Conservation (phyloP, 2,329 filamentous ascomycete genomes). For the Scleromitrula shiraiana region DNA sequence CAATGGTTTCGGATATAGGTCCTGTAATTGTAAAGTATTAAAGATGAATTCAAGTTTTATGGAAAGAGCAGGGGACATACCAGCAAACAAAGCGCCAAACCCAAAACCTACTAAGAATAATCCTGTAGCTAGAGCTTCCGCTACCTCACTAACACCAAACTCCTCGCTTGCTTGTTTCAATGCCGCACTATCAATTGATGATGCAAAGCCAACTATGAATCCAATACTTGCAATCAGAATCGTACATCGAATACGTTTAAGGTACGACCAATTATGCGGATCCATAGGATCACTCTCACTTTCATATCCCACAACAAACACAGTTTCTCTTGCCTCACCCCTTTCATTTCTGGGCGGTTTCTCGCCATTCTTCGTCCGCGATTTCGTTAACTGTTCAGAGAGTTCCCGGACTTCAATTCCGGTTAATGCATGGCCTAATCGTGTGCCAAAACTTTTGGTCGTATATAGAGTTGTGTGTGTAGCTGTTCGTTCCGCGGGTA, state of each 20-base stretch:
- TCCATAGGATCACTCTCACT: background rate
- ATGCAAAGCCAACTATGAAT: constrained; percentile 42
- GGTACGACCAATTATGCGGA: background rate
- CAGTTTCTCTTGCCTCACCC: background rate
- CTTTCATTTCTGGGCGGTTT: no score
- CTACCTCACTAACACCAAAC: constrained; percentile 42
- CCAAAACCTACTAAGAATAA: constrained; percentile 30
- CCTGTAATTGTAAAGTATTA: no score
- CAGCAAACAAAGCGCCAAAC: constrained; percentile 30
- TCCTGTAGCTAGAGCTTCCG: constrained; percentile 41
- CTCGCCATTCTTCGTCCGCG: background rate
- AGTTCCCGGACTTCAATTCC: background rate
- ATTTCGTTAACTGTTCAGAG: background rate
- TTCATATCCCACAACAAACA: background rate
- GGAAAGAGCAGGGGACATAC: constrained; percentile 8
- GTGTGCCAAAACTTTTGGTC: background rate
- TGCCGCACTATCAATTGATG: constrained; percentile 44
- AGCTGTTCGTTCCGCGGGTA: background rate
- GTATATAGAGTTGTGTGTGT: background rate
- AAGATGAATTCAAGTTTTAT: background rate
- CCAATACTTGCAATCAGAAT: background rate
- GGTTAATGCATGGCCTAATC: background rate
- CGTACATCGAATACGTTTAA: background rate
- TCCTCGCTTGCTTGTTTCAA: constrained; percentile 37
- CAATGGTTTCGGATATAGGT: background rate